Conservation (phyloP, 2,329 filamentous ascomycete species). For the Rosellinia necatrix region DNA sequence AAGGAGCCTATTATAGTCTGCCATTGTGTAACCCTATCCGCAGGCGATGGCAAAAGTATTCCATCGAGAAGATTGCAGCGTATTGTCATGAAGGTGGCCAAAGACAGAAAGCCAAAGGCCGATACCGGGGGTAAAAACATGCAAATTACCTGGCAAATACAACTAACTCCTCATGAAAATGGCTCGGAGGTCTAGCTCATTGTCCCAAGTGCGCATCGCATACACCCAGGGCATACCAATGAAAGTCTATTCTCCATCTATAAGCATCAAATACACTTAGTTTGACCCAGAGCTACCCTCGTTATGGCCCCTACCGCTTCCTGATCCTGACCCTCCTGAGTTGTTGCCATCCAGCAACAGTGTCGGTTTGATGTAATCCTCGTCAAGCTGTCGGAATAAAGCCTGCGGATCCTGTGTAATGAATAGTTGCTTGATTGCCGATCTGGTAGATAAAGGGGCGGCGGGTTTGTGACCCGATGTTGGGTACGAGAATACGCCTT, state of each 20-base stretch:
- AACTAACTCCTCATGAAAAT: constrained; percentile 25
- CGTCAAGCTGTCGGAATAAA: constrained; percentile 89
- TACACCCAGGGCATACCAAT: constrained; percentile 19
- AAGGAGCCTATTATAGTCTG: too few relatives aligned
- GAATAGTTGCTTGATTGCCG: constrained; percentile 79
- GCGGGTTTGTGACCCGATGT: constrained; percentile 41
- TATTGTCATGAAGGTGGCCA: background rate
- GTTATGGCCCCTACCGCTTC: constrained; percentile 35
- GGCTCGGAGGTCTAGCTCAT: constrained; percentile 16
- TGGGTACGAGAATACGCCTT: constrained; percentile 43
- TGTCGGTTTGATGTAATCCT: constrained; percentile 94
- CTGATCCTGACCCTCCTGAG: constrained; percentile 28
- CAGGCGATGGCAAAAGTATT: too few relatives aligned
- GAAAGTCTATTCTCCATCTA: constrained; percentile 14
- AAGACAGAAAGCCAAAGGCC: background rate
- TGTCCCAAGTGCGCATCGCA: constrained; percentile 21
- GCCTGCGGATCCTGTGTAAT: constrained; percentile 86
- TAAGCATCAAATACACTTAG: constrained; percentile 16
- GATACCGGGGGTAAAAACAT: background rate
- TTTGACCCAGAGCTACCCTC: constrained; percentile 36
- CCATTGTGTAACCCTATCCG: too few relatives aligned
- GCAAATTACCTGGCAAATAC: constrained; percentile 6
- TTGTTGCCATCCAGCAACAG: constrained; percentile 75
- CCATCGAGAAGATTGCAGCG: too few relatives aligned
- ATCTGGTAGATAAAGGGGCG: constrained; percentile 68